Conservation (phyloP, 2,329 filamentous ascomycete genomes). For the Sporothrix inflata region DNA sequence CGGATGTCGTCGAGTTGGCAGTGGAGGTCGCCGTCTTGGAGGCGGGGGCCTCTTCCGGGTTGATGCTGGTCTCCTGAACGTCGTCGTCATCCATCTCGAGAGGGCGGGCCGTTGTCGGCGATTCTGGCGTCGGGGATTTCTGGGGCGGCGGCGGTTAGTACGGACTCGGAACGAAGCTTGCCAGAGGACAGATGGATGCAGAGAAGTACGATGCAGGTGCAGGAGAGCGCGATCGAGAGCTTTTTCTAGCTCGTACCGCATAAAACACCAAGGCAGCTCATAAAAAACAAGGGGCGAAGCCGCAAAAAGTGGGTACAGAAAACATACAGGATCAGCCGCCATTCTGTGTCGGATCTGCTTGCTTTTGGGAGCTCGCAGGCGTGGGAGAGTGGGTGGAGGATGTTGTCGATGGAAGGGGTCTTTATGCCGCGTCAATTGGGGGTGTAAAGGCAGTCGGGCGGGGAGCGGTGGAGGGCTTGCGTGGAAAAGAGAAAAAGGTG, state of each 20-base stretch:
- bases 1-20: constrained; percentile 33
- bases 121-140: constrained; percentile 58
- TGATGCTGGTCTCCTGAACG: constrained; percentile 61
- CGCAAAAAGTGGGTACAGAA: constrained; percentile 26
- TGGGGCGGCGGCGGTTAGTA: constrained; percentile 21
- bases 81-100: constrained; percentile 74
- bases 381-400: not conserved
- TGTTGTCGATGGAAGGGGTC: not conserved
- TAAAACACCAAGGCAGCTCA: not conserved
- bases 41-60: constrained; percentile 48
- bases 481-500: not conserved
- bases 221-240: constrained; percentile 1
- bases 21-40: constrained; percentile 36
- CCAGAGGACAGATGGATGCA: not conserved
- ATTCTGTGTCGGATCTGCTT: constrained; percentile 11
- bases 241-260: not conserved
- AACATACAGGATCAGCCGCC: constrained; percentile 32
- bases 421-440: constrained; percentile 12
- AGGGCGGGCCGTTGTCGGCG: constrained; percentile 66
- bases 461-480: constrained; percentile 10
- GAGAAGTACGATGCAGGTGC: not conserved
- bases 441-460: not conserved
- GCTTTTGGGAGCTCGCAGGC: not conserved
- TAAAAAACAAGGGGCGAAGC: constrained; percentile 18
- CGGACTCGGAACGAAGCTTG: not conserved